Conservation (phyloP, 164 flowering plant genomes). For the Platanus orientalis region DNA sequence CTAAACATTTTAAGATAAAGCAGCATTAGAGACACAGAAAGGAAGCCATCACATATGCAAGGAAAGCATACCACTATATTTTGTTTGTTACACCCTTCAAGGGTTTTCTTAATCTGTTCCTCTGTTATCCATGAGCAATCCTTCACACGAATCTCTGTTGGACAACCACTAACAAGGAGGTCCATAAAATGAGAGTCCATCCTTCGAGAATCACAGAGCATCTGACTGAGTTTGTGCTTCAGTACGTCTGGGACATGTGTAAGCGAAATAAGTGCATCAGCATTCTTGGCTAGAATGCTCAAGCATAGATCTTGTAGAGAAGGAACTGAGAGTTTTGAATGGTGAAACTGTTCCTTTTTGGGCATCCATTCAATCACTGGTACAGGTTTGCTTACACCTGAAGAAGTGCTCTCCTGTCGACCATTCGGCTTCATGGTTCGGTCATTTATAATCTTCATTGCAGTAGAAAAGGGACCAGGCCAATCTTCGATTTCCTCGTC, state of each 20-base stretch:
- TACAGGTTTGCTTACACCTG: conserved; percentile 5
- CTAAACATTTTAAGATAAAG: neutral
- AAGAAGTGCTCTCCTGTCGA: conserved; percentile 10
- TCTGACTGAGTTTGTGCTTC: conserved; percentile 45
- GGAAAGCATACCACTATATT: conserved; percentile 42
- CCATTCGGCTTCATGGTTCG: conserved; percentile 28
- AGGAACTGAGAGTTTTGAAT: conserved; percentile 27
- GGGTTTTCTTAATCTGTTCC: conserved; percentile 39
- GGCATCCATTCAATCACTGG: conserved; percentile 51
- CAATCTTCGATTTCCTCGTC: conserved; percentile 54
- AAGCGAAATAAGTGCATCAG: conserved; percentile 62
- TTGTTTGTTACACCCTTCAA: conserved; percentile 44
- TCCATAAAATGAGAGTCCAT: conserved; percentile 51
- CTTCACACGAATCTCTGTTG: conserved; percentile 57
- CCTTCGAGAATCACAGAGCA: conserved; percentile 60
- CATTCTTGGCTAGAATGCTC: conserved; percentile 46
- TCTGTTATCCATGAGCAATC: conserved; percentile 83
- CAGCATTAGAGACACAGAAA: neutral
- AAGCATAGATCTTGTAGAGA: conserved; percentile 50
- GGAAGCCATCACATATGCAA: neutral
- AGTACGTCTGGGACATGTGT: conserved; percentile 54
- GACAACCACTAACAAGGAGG: conserved; percentile 58
- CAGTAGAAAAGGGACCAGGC: conserved; percentile 98
- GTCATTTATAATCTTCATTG: conserved; percentile 69
- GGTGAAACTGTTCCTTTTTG: conserved; percentile 9